A percentile compares a stretch with the other conserved stretches of the same genome.
phyloP scores from a whole-genome alignment of 2,329 filamentous ascomycete genomes.

The Arachnopeziza araneosa region DNA sequence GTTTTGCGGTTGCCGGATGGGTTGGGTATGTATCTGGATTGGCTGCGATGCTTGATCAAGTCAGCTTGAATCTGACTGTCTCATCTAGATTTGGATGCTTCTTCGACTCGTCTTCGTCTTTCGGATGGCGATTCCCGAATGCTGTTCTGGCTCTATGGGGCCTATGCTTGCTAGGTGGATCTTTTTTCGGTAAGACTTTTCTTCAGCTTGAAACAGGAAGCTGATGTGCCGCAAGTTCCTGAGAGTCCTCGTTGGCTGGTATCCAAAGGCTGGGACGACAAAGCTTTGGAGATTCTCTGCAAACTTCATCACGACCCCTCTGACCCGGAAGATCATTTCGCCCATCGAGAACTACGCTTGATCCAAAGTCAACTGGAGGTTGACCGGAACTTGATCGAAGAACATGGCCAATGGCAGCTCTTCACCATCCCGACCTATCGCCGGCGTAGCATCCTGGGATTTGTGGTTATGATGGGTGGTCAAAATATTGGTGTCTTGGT shows the following conservation, averaged over 20 bases:
- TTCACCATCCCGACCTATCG: constrained; percentile 11
- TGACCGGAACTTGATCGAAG: constrained; percentile 1
- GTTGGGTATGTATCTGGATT: constrained; percentile 5
- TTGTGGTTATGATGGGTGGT: constrained; percentile 8
- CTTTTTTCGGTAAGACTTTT: neutral
- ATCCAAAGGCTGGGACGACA: constrained; percentile 13
- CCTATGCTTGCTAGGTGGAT: constrained; percentile 1
- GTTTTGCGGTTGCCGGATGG: constrained; percentile 12
- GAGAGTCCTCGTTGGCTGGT: constrained; percentile 20
- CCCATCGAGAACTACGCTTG: constrained; percentile 8
- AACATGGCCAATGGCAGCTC: constrained; percentile 10
- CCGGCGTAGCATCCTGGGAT: constrained; percentile 4
- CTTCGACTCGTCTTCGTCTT: constrained; percentile 5
- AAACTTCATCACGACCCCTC: constrained; percentile 29
- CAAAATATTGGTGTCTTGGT: constrained; percentile 12
- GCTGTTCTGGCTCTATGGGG: constrained; percentile 4
- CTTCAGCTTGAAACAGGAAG: neutral
- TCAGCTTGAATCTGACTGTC: neutral
- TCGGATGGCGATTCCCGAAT: constrained; percentile 11
- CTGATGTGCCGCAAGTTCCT: constrained; percentile 6
- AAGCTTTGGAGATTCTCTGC: constrained; percentile 27
- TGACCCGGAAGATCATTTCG: constrained; percentile 8
- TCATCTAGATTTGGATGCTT: constrained; percentile 5
- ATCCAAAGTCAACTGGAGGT: constrained; percentile 8
- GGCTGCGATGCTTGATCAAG: no score